Evolutionary conservation across 78 protist species (phyloP), one percentile per base, ranked within the genome.

Genomic region (Pigoraptor vietnamica): DNA sequence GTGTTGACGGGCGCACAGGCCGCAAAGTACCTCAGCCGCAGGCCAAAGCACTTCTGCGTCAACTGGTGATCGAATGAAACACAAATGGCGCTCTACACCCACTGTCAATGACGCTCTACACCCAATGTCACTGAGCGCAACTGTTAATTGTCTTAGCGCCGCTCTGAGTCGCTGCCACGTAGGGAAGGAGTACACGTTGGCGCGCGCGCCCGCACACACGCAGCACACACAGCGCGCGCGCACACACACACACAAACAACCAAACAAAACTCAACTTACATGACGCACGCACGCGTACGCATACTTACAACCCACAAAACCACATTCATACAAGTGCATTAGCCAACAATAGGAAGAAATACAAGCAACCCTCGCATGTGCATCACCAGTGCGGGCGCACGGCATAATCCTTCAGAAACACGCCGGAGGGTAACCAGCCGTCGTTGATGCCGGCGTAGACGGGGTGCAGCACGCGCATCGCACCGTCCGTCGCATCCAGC

Each of bases 391-490:
- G 39, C 24, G 88, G 10, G 24, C 2, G 88, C 88, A 48, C 67
- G 29, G 35, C 39, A 19, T 84, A 84, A 19, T 84, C 88, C 29
- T 84, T 84, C 37, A 84, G 2, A 36, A 84, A 84, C 40, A 84
- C 39, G 25, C 88, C 88, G 40, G 35, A 2, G 19, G 35, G 40
- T 14, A 84, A 2, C 36, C 36, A 14, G 1, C 29, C 36, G 25
- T 10, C 36, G 25, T 36, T 84, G 40, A 19, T 25, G 40, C 96
- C 94, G 6, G 1, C 1, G 39, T 39, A 81, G 39, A 98, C 88
- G n/a, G 99, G 98, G 91, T 98, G 99, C 33, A 98, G 81, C 37
- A 97, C 83, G 39, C 99, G 95, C 29, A 98, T 96, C 0, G 98
- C 98, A 0, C 97, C 99, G 93, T 98, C 99, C 24, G 97, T 37